These are phyloP conservation scores for Periconia sp. DNA, from an alignment of 2,329 filamentous ascomycete species.

Conservation along the genomic window DNA sequence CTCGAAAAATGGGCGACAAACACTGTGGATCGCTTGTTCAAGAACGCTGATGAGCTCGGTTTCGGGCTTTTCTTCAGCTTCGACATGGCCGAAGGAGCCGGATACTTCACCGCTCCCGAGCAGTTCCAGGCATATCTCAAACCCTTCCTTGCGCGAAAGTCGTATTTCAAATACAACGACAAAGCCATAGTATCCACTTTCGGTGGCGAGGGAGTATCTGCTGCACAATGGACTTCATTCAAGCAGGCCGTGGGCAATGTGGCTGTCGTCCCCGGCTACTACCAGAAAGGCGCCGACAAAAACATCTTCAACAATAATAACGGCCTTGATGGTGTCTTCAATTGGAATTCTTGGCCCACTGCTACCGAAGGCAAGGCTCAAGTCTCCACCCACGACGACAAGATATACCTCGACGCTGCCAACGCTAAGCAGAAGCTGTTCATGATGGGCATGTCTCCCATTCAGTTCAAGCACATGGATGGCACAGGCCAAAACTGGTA, in stretches of 20 bases:
- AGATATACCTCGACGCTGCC: constrained; percentile 30
- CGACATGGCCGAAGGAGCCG: constrained; percentile 25
- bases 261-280: constrained; percentile 37
- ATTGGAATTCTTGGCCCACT: constrained; percentile 43
- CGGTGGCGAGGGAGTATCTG: constrained; percentile 24
- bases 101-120: constrained; percentile 21
- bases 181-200: constrained; percentile 39
- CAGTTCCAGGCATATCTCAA: constrained; percentile 30
- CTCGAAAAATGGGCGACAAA: constrained; percentile 27
- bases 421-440: constrained; percentile 36
- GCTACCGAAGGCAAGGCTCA: constrained; percentile 18
- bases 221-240: constrained; percentile 23
- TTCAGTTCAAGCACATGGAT: constrained; percentile 45
- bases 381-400: constrained; percentile 32
- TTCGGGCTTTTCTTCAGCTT: constrained; percentile 45
- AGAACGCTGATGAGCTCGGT: constrained; percentile 25
- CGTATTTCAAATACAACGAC: constrained; percentile 32
- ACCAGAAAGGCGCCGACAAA: constrained; percentile 18
- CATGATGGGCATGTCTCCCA: constrained; percentile 43
- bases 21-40: constrained; percentile 34
- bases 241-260: constrained; percentile 27
- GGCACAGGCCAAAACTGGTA: constrained; percentile 34
- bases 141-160: constrained; percentile 18
- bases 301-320: constrained; percentile 25
- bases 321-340: constrained; percentile 40